Evolutionary conservation across 768 basidiomycete genomes (phyloP).

Genomic region (Gymnopilus dilepis): DNA sequence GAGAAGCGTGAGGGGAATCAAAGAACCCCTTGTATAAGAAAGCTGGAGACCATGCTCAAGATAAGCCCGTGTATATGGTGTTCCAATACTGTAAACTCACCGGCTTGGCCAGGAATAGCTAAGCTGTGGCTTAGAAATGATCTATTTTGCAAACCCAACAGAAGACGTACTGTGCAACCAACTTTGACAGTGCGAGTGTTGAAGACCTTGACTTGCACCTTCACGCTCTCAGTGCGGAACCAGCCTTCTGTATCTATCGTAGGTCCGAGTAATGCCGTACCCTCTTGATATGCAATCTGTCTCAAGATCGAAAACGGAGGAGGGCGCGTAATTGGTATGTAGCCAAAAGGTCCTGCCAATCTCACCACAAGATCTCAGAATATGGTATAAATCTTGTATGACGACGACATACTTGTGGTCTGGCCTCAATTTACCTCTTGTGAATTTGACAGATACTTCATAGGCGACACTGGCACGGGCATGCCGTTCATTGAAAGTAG

Average conservation of each 20-base stretch:
- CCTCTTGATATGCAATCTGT: slow-evolving; percentile 41
- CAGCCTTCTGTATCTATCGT: slow-evolving; percentile 46
- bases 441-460: slow-evolving; percentile 37
- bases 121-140: not conserved
- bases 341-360: slow-evolving; percentile 35
- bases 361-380: slow-evolving; percentile 23
- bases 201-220: slow-evolving; percentile 35
- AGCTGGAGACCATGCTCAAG: slow-evolving; percentile 32
- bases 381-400: not conserved
- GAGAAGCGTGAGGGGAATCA: slow-evolving; percentile 40
- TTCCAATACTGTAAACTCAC: slow-evolving; percentile 27
- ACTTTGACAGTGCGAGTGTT: slow-evolving; percentile 34
- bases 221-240: slow-evolving; percentile 33
- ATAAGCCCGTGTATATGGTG: not conserved
- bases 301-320: slow-evolving; percentile 36
- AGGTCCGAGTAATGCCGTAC: slow-evolving; percentile 40
- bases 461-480: slow-evolving; percentile 43
- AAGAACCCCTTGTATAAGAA: slow-evolving; percentile 45
- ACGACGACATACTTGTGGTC: slow-evolving; percentile 37
- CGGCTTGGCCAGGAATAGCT: slow-evolving; percentile 47
- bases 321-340: slow-evolving; percentile 39
- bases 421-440: slow-evolving; percentile 32
- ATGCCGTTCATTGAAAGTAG: slow-evolving; percentile 45
- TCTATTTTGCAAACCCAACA: not conserved
- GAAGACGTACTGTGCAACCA: slow-evolving; percentile 38